These are phyloP conservation scores for Carex scoparia DNA, from an alignment of 176 grass and related monocot genomes.

Conservation along the genomic window DNA sequence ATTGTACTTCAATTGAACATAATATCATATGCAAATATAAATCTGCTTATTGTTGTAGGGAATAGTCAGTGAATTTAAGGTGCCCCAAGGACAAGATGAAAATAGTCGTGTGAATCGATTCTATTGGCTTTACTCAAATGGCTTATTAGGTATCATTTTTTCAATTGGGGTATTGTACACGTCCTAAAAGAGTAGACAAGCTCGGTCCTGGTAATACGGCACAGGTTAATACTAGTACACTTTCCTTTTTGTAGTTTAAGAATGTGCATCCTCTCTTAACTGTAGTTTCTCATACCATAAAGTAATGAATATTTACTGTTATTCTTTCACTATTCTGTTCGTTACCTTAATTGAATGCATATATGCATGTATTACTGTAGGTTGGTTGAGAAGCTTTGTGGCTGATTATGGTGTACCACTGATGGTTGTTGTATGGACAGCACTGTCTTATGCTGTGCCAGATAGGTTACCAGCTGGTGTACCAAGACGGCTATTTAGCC, in stretches of 20 bases:
- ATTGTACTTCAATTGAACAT: not conserved
- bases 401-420: conserved; percentile 84
- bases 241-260: not conserved
- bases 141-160: conserved; percentile 64
- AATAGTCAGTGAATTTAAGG: conserved; percentile 65
- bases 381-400: conserved; percentile 72
- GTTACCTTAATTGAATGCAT: conserved; percentile 21
- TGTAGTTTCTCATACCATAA: not conserved
- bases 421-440: conserved; percentile 75
- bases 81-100: conserved; percentile 50
- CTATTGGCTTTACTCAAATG: conserved; percentile 75
- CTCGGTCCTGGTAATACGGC: conserved; percentile 63
- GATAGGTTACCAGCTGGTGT: conserved; percentile 52
- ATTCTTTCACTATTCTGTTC: too few species aligned
- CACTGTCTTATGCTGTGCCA: conserved; percentile 65
- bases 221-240: conserved; percentile 44
- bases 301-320: not conserved
- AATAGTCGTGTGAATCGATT: conserved; percentile 38
- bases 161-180: conserved; percentile 63
- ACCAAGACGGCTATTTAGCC: conserved; percentile 68
- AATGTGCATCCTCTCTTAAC: conserved; percentile 3
- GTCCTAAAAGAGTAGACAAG: conserved; percentile 38
- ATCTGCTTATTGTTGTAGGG: conserved; percentile 29
- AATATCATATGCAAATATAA: not conserved
- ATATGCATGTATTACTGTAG: conserved; percentile 31